A percentile compares a stretch with the other conserved stretches of the same genome.
phyloP scores from a whole-genome alignment of 371 early-diverging fungal genomes.

The Mucor sp. region DNA sequence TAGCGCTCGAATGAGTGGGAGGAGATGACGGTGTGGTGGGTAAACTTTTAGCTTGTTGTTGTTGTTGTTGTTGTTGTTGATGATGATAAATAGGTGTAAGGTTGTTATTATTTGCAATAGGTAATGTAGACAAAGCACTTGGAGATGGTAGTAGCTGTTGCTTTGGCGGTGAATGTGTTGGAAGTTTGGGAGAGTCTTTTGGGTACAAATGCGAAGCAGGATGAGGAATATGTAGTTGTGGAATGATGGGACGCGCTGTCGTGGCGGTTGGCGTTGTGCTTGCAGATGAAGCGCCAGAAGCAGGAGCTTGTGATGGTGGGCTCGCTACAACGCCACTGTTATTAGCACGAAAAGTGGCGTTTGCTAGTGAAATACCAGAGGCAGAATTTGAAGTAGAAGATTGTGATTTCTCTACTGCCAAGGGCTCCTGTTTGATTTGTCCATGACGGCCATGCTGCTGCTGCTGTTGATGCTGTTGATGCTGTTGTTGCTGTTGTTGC shows the following conservation, averaged over 20 bases:
- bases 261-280: conserved; percentile 2
- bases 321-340: conserved; percentile 1
- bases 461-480: not conserved
- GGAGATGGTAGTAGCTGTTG: conserved; percentile 30
- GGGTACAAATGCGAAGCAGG: conserved; percentile 28
- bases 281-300: conserved; percentile 9
- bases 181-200: conserved; percentile 7
- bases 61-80: conserved; percentile 5
- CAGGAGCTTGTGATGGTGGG: not conserved
- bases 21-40: conserved; percentile 28
- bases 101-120: conserved; percentile 16
- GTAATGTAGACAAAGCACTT: conserved; percentile 27
- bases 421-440: not conserved
- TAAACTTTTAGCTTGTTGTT: conserved; percentile 19
- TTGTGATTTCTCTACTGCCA: not conserved
- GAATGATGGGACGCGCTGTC: conserved; percentile 24
- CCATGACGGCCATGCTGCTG: not conserved
- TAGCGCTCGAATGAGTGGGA: not conserved
- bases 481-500: conserved; percentile 11
- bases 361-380: not conserved
- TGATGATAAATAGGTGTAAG: conserved; percentile 18
- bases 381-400: not conserved
- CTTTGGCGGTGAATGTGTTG: conserved; percentile 14
- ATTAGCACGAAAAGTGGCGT: conserved; percentile 17
- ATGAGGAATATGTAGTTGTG: conserved; percentile 31